phyloP scores from a whole-genome alignment of 2,329 filamentous ascomycete species.

The Furcasterigmium furcatum region DNA sequence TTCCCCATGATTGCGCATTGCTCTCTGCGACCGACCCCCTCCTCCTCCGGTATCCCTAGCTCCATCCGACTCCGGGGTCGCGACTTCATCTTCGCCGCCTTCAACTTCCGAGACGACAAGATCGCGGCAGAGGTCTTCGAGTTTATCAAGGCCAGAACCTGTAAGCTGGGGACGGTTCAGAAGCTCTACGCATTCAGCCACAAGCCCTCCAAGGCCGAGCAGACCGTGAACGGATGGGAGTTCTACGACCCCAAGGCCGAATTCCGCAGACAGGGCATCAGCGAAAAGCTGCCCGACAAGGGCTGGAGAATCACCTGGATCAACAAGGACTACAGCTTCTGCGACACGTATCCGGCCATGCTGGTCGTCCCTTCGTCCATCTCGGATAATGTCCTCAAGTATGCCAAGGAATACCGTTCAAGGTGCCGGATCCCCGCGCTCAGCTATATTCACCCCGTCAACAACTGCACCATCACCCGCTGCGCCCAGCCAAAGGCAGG shows the following conservation, averaged over 20 bases:
- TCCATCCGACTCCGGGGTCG: conserved; percentile 85
- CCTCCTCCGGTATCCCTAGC: conserved; percentile 66
- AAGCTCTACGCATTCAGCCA: conserved; percentile 91
- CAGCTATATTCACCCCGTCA: conserved; percentile 93
- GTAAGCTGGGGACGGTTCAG: conserved; percentile 77
- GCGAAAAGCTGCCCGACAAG: conserved; percentile 70
- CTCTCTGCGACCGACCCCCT: conserved; percentile 70
- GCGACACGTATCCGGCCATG: conserved; percentile 84
- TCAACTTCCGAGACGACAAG: conserved; percentile 76
- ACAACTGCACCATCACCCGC: conserved; percentile 94
- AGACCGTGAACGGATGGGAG: conserved; percentile 73
- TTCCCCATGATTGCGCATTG: conserved; percentile 89
- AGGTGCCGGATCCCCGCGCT: conserved; percentile 83
- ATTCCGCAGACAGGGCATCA: conserved; percentile 84
- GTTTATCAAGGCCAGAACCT: conserved; percentile 76
- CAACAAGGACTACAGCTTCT: conserved; percentile 87
- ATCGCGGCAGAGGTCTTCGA: conserved; percentile 84
- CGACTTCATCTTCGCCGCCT: conserved; percentile 91
- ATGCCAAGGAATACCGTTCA: conserved; percentile 86
- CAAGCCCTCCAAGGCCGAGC: conserved; percentile 70
- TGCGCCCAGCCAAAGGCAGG: conserved; percentile 91
- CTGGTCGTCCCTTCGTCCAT: conserved; percentile 84
- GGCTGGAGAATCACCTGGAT: conserved; percentile 90
- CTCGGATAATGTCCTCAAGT: conserved; percentile 96
- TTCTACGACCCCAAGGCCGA: conserved; percentile 84